These are phyloP conservation scores for Neurospora intermedia DNA, from an alignment of 495 filamentous ascomycete genomes.

Conservation along the genomic window DNA sequence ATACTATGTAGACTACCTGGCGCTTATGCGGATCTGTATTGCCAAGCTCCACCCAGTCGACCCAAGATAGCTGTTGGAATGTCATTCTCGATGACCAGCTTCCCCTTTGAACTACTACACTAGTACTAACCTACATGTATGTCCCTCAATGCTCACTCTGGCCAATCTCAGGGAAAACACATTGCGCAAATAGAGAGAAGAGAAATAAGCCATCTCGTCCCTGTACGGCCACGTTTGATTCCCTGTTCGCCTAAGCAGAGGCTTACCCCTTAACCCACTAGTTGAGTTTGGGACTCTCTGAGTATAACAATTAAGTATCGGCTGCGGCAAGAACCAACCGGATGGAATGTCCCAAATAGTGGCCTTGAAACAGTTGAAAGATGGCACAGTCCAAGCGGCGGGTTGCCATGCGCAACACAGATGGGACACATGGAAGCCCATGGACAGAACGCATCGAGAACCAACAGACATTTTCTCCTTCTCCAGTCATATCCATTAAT, in stretches of 20 bases:
- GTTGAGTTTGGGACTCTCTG: not conserved
- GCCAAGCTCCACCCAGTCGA: not conserved
- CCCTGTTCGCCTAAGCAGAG: not conserved
- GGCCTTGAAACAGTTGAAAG: not conserved
- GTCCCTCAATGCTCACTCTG: not conserved
- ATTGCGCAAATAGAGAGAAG: not conserved
- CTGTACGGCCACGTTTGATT: not conserved
- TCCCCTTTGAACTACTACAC: not conserved
- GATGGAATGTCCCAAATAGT: not conserved
- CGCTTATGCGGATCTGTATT: not conserved
- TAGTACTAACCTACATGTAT: not conserved
- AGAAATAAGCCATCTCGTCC: not conserved
- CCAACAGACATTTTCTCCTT: not conserved
- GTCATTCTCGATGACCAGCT: not conserved
- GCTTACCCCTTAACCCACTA: not conserved
- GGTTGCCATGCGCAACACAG: not conserved
- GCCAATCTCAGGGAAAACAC: not conserved
- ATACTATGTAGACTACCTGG: not conserved
- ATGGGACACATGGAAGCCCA: not conserved
- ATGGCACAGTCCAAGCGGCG: not conserved
- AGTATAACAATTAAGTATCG: not conserved
- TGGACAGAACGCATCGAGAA: not conserved
- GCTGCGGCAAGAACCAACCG: not conserved
- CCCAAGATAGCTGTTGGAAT: not conserved
- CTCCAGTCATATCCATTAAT: not conserved